Conservation (phyloP, 2,329 filamentous ascomycete species). For the Diaporthe sp. region DNA sequence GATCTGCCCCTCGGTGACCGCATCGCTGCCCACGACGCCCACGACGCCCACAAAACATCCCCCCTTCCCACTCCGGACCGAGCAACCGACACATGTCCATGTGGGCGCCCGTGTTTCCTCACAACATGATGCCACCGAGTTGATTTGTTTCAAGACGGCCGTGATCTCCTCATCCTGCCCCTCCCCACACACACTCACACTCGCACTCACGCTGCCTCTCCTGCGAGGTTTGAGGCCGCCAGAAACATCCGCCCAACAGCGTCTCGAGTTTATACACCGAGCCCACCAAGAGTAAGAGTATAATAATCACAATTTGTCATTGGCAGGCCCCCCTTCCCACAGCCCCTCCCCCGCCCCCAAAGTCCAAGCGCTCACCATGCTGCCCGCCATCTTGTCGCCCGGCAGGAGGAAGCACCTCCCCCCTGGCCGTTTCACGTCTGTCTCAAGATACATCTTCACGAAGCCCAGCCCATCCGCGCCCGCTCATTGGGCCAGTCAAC, state of each 20-base stretch:
- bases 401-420: not conserved
- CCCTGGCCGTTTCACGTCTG: conserved; percentile 40
- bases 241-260: conserved; percentile 26
- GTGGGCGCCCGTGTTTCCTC: conserved; percentile 31
- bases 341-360: not conserved
- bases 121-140: conserved; percentile 9
- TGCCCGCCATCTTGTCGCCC: conserved; percentile 3
- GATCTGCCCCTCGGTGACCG: conserved; percentile 24
- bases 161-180: conserved; percentile 29
- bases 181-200: not conserved
- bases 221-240: conserved; percentile 16
- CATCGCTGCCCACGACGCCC: not conserved
- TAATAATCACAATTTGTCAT: conserved; percentile 37
- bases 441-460: conserved; percentile 36
- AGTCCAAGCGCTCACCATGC: conserved; percentile 31
- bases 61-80: conserved; percentile 8
- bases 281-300: not conserved
- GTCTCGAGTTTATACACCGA: conserved; percentile 17
- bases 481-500: conserved; percentile 4
- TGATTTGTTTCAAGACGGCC: conserved; percentile 28
- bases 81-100: conserved; percentile 19
- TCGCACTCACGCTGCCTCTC: not conserved
- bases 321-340: not conserved
- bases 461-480: conserved; percentile 3
- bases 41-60: conserved; percentile 4